Evolutionary conservation across 2,329 filamentous ascomycete genomes (phyloP), one percentile per base, ranked within the genome.

Genomic region (Pyrenochaeta sp.): DNA sequence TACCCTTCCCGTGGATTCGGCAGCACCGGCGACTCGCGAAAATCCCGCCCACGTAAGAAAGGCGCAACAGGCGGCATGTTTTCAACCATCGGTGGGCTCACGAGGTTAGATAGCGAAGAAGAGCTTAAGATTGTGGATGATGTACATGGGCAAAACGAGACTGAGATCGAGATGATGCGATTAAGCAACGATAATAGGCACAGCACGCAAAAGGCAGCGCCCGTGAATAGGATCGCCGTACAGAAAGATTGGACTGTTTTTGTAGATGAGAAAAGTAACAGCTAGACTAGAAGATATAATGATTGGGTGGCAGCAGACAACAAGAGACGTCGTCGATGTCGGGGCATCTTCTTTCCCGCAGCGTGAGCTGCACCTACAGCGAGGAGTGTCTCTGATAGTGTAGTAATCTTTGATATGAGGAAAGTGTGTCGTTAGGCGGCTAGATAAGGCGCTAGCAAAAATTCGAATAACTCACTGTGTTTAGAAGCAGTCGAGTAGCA

Each of bases 61-160:
- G 65, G 65, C 19, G 54, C 66, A 3, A 68, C 65, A 0, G 65
- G 65, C 0, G 66, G 66, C 6, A 9, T 69, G 54, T 69, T 69
- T 50, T 65, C 61, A 1, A 69, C 65, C 0, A 52, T 69, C 10
- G 66, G 57, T n/a, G 66, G 66, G 1, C 50, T 66, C 28, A 56
- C 57, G 6, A 61, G 47, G 59, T 42, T 65, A 27, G 66, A 54
- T 24, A 52, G 28, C 19, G 65, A 69, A 40, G 66, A 69, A 19
- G 58, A 62, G n/a, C 53, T 56, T 22, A 57, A 58, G 45, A 64
- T 64, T 9, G 53, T 61, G n/a, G 56, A 52, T 10, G 51, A 59
- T 7, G 34, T 45, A 4, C 43, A 57, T 25, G 59, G 61, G 10
- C 59, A 66, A 46, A 52, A 58, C 24, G 46, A 54, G 8, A 32